Base-by-base conservation (phyloP, 495 filamentous ascomycete species). In the Astrothelium subdiscretum region DNA sequence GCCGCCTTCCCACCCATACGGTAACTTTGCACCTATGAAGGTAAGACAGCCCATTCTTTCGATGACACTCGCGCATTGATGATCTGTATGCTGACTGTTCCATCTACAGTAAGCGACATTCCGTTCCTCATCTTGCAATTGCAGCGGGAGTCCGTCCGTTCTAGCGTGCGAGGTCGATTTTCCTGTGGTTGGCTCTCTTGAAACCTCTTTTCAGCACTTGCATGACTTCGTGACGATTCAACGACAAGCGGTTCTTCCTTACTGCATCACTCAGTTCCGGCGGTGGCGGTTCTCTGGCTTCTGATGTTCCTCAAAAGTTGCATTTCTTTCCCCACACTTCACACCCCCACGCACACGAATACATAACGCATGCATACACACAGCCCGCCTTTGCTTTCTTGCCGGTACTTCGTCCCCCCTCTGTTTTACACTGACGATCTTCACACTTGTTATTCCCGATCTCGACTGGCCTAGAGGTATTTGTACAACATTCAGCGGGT, bases 21-120 rank as follows among this genome's bases (percentile, higher is more conserved):
- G 80, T 71, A 85, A 83, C 72, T 88, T 84, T 79, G 86, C 83
- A 69, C 85, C 85, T 69, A 83, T 87, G 83, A 87, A 88, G 84
- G 86, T 87, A 74, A 71, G 84, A 77, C 70, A 68, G 62, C 22
- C 24, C 35, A 38, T 32, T 66, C 48, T 54, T 24, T 66, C 59
- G 24, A 13, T 12, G 24, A 0, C 59, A 26, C 59, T 31, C 15
- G 27, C 32, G 24, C 48, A 5, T 35, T 31, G 6, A 31, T 2
- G 59, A 11, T 12, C 15, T 6, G 15, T 22, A 52, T 52, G 38
- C 59, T 48, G 52, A 61, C 32, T 15, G 31, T 35, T 35, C 31
- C 27, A 59, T 22, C 5, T 15, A 59, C 31, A 35, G 35, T 42
- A 59, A 59, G 57, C 57, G 57, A 59, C 57, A 59, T 59, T 35